Base-by-base conservation (phyloP, 1,284 basidiomycete genomes). In the Trichosporon coremiiforme region DNA sequence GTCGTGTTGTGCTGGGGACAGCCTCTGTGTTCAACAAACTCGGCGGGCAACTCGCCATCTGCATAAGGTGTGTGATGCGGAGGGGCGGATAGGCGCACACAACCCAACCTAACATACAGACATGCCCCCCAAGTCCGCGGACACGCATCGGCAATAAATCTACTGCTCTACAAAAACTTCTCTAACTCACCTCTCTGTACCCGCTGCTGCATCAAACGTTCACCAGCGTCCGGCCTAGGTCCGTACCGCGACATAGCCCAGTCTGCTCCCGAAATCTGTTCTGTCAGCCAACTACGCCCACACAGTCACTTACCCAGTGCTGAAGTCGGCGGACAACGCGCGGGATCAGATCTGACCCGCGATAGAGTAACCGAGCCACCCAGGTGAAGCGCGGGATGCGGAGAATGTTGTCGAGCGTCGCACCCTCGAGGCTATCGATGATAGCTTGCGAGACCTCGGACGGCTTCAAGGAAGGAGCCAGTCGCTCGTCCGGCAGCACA, bases 361-460 rank as follows among this genome's bases (percentile, higher is more conserved):
- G 69, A 17, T 74, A 73, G 62, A 77, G 68, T 2, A 81, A 10
- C 31, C 82, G 75, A 7, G 77, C 79, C 0, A 69, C 17, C 12
- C 83, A 75, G 9, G 80, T 77, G 72, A 79, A 81, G 13, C 71
- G 74, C 8, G 94, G 94, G 75, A 93, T 75, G 74, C 88, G 84
- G 68, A 95, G 87, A 15, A 86, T 87, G 68, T 87, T 71, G 70
- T 71, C 86, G 13, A 89, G 90, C 76, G 93, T 89, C 71, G 91
- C 89, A 55, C 89, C 88, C 77, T 95, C 92, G 62, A 97, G 80
- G 0, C 90, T 89, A 10, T 87, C 83, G 67, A 96, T 91, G 75
- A 96, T 88, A n/a, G 85, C 85, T 79, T 93, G 92, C 67, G 92
- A 92, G 5, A 97, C 86, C 1, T 87, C 85, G 60, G 91, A 86